A percentile compares a stretch with the other conserved stretches of the same genome.
Evolutionary conservation across 2,329 filamentous ascomycete genomes (phyloP).

Genomic region (Colletotrichum melonis): DNA sequence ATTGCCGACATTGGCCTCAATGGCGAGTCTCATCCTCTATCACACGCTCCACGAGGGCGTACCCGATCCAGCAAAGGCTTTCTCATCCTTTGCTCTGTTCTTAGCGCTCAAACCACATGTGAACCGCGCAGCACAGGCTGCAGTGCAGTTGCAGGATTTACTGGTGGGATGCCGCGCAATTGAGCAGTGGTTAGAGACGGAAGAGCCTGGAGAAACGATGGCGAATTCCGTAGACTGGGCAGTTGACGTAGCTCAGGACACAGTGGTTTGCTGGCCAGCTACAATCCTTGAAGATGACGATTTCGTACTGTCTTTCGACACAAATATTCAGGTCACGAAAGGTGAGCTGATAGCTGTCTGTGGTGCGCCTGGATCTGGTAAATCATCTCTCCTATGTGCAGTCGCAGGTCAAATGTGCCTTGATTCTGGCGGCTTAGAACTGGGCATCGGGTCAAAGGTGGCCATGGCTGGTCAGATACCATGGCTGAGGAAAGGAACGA

Average conservation of each 20-base stretch:
- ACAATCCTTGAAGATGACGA: neutral
- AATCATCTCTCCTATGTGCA: neutral
- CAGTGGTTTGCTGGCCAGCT: neutral
- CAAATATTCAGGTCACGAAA: neutral
- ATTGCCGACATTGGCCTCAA: neutral
- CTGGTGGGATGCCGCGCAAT: slow-evolving; percentile 2
- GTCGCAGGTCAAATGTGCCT: slow-evolving; percentile 4
- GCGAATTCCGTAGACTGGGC: neutral
- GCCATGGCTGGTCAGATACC: neutral
- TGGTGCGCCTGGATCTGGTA: neutral
- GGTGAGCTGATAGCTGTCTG: neutral
- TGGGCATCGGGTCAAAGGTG: neutral
- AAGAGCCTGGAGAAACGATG: neutral
- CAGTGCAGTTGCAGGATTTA: slow-evolving; percentile 1
- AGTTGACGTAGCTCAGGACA: neutral
- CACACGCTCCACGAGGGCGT: neutral
- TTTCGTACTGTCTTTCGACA: neutral
- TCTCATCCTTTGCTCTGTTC: slow-evolving; percentile 2
- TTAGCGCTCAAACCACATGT: slow-evolving; percentile 8
- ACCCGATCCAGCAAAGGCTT: neutral
- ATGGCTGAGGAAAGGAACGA: neutral
- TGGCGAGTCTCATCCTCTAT: neutral
- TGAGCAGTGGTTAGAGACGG: neutral
- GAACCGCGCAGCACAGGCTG: neutral
- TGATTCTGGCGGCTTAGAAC: neutral